Evolutionary conservation across 768 basidiomycete species (phyloP), one percentile per base, ranked within the genome.

Genomic region (Boletus tylopilopsis): DNA sequence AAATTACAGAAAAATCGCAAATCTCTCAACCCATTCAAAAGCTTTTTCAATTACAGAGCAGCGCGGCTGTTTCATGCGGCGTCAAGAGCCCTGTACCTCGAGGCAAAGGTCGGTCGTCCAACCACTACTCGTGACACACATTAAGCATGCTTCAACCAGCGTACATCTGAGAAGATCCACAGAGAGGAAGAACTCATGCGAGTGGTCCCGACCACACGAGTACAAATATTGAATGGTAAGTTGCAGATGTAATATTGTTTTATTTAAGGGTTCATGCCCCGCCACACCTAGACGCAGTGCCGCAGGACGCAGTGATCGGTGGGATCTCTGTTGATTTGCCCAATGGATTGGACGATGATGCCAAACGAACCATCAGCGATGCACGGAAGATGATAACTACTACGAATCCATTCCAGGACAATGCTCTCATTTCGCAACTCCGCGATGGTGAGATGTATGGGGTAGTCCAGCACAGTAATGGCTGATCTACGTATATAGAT

Each of bases 1-100:
- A 39, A 15, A 2, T 21, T 54, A 9, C 32, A 55, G 16, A 4
- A 23, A 9, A 23, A 29, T 16, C 16, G n/a, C 29, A 51, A 50
- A 24, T 19, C 50, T 19, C 7, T 41, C n/a, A 51, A 51, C 10
- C 50, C 42, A 2, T 9, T 55, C 25, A 49, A 54, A 32, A 5
- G 12, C 3, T 16, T 48, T 36, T n/a, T 7, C 0, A 48, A 54
- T 10, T 36, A 54, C n/a, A 4, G 33, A 36, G 42, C 38, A 13
- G 25, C 24, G 18, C 32, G 32, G 32, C 15, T 33, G 10, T 27
- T 27, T 10, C 25, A 27, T 27, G 25, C 7, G 10, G 25, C 8
- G 25, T 27, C 25, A 10, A 27, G 25, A 27, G 7, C 25, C 10
- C 25, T 27, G 25, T 27, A 27, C 25, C 25, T 27, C 10, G 25